Base-by-base conservation (phyloP, 306 rosid species). In the Cicer yamashitae region DNA sequence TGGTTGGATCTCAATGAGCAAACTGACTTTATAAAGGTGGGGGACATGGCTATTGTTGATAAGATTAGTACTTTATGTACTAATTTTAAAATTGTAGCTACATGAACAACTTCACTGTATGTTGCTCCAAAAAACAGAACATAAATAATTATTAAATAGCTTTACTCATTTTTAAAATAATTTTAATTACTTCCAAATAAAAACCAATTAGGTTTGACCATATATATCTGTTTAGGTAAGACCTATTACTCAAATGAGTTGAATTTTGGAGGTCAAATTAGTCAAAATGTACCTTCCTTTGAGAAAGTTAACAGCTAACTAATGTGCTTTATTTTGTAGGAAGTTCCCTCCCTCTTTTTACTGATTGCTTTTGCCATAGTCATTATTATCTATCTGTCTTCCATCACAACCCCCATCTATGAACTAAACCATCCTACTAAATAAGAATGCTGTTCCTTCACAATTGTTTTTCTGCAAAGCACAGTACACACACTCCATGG, bases 301-400 rank as follows among this genome's bases (percentile, higher is more conserved):
- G 65, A 87, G 79, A 91, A 85, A 88, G 89, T 53, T 76, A 37
- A 78, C 61, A 69, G 89, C 85, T 79, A 87, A 80, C 39, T 69
- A 81, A 85, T 71, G 73, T 71, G 52, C 96, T 94, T 92, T 92
- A 90, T 76, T 92, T 94, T 88, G 93, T 83, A 91, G 83, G 10
- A 77, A 79, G 78, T 86, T 91, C 98, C 98, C 97, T 86, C 97
- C 86, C 53, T 73, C 80, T 74, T 81, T 82, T 88, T 86, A 74
- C 89, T 87, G 54, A 70, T 51, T 75, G 88, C 91, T 77, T 90
- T 90, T 82, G 85, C 86, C 76, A 81, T 74, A 47, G 54, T 86
- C 84, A 84, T 92, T 14, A 96, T 88, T 84, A 88, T 50, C 43
- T 85, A 39, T 78, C 83, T 78, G 88, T 88, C 91, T 9, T 79